phyloP scores from a whole-genome alignment of 1,139 yeast genomes.

The Candida labiduridarum region DNA sequence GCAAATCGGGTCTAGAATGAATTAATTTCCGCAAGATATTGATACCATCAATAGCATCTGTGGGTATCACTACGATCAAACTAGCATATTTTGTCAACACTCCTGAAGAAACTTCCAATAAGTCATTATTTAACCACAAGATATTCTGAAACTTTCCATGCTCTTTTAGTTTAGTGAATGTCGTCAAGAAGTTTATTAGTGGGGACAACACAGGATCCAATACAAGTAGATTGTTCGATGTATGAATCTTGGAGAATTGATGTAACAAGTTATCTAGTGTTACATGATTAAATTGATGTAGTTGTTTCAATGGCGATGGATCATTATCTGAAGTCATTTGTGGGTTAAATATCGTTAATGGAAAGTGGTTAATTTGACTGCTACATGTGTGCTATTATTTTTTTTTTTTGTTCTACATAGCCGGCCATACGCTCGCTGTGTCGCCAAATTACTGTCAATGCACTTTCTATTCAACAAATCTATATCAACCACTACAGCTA shows the following conservation, averaged over 20 bases:
- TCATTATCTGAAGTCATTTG: neutral
- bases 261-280: constrained; percentile 26
- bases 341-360: neutral
- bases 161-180: constrained; percentile 58
- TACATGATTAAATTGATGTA: constrained; percentile 19
- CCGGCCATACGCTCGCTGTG: neutral
- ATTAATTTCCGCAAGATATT: constrained; percentile 15
- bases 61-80: constrained; percentile 38
- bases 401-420: neutral
- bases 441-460: neutral
- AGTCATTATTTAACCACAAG: constrained; percentile 53
- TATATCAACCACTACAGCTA: neutral
- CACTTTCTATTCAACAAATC: neutral
- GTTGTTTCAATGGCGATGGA: neutral
- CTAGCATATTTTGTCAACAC: constrained; percentile 28
- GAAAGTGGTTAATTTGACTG: neutral
- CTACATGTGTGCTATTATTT: neutral
- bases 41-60: constrained; percentile 21
- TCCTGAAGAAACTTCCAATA: constrained; percentile 9
- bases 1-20: constrained; percentile 11
- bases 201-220: constrained; percentile 59
- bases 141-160: constrained; percentile 61
- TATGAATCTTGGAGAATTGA: constrained; percentile 28
- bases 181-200: constrained; percentile 59
- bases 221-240: constrained; percentile 48